phyloP scores from a whole-genome alignment of 2,329 filamentous ascomycete genomes.

The Ascochyta koolunga region DNA sequence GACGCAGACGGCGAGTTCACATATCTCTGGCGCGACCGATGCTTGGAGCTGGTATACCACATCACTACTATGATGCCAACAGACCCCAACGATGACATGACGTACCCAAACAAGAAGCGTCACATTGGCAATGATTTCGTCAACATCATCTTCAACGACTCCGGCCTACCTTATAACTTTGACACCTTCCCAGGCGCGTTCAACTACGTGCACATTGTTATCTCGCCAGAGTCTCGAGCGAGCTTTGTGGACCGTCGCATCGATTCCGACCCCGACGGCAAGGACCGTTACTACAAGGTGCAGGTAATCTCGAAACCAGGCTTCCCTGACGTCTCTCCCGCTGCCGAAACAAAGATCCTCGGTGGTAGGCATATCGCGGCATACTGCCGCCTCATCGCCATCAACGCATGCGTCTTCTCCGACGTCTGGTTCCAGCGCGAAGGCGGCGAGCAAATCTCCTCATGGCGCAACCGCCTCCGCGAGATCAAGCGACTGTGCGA shows the following conservation, averaged over 20 bases:
- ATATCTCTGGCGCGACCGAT: slow-evolving; percentile 92
- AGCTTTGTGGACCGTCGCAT: slow-evolving; percentile 68
- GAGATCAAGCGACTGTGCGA: slow-evolving; percentile 85
- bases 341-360: slow-evolving; percentile 86
- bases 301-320: slow-evolving; percentile 86
- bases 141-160: slow-evolving; percentile 98
- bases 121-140: slow-evolving; percentile 98
- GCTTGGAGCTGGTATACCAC: slow-evolving; percentile 95
- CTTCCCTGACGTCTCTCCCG: slow-evolving; percentile 90
- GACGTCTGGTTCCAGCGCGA: slow-evolving; percentile 83
- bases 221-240: slow-evolving; percentile 82
- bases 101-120: slow-evolving; percentile 79
- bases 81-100: slow-evolving; percentile 75
- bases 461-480: slow-evolving; percentile 85
- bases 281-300: slow-evolving; percentile 77
- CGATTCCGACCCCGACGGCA: slow-evolving; percentile 51
- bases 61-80: slow-evolving; percentile 98
- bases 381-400: slow-evolving; percentile 84
- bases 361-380: slow-evolving; percentile 80
- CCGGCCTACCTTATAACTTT: slow-evolving; percentile 85
- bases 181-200: slow-evolving; percentile 94
- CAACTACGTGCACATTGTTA: slow-evolving; percentile 96
- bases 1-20: slow-evolving; percentile 86
- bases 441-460: slow-evolving; percentile 82
- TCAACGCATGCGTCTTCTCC: slow-evolving; percentile 93